A percentile compares a stretch with the other conserved stretches of the same genome.
phyloP scores from a whole-genome alignment of 345 rosid species.

The Arabis hirsuta region DNA sequence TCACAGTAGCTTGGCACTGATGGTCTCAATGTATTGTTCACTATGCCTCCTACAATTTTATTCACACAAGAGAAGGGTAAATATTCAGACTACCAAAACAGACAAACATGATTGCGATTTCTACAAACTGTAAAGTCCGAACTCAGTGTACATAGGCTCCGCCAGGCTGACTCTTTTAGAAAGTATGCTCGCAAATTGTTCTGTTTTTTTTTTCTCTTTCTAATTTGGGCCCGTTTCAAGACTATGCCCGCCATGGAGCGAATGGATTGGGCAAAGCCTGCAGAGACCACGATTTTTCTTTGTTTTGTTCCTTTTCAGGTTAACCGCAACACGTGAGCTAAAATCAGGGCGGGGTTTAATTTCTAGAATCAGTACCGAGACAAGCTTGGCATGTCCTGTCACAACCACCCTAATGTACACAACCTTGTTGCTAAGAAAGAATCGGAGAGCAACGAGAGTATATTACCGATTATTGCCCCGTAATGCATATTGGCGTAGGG shows the following conservation, averaged over 20 bases:
- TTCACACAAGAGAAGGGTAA: slow-evolving; percentile 18
- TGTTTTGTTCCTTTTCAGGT: neutral
- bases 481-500: slow-evolving; percentile 91
- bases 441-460: neutral
- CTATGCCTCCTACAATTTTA: slow-evolving; percentile 69
- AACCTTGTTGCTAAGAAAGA: slow-evolving; percentile 16
- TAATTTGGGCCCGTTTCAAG: neutral
- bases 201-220: neutral
- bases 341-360: neutral
- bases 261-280: too few relatives aligned
- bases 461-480: slow-evolving; percentile 84
- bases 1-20: slow-evolving; percentile 71
- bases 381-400: neutral
- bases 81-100: slow-evolving; percentile 39
- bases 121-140: neutral
- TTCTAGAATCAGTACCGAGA: neutral
- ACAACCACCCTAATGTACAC: neutral
- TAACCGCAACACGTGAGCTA: neutral
- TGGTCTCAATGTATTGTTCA: slow-evolving; percentile 81
- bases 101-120: slow-evolving; percentile 14
- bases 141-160: neutral
- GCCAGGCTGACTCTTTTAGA: neutral
- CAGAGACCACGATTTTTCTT: too few relatives aligned
- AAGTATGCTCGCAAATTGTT: neutral
- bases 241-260: too few relatives aligned